These are phyloP conservation scores for Didymella segeticola DNA, from an alignment of 2,329 filamentous ascomycete genomes.

Conservation along the genomic window DNA sequence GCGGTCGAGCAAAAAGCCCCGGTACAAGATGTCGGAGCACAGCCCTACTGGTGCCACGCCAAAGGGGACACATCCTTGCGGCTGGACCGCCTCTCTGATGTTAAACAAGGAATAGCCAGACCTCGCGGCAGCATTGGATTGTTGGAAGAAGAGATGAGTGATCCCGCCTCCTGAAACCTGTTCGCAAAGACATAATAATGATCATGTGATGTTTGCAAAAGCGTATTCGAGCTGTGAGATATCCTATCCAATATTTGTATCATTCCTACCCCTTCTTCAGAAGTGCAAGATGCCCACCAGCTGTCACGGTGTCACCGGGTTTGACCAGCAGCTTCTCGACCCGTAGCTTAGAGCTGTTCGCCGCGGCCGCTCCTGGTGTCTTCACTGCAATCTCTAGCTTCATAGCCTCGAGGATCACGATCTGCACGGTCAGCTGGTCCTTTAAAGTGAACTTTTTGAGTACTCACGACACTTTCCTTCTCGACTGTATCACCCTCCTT, in stretches of 20 bases:
- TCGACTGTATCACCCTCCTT: constrained; percentile 47
- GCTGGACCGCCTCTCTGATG: too few species aligned
- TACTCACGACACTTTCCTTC: constrained; percentile 40
- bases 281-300: constrained; percentile 45
- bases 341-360: constrained; percentile 27
- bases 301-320: constrained; percentile 50
- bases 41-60: too few species aligned
- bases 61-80: too few species aligned
- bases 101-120: too few species aligned
- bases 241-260: too few species aligned
- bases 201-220: not conserved
- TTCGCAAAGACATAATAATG: too few species aligned
- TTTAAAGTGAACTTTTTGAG: not conserved
- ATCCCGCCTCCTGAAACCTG: too few species aligned
- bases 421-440: constrained; percentile 22
- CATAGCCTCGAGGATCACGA: constrained; percentile 56
- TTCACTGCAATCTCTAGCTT: constrained; percentile 57
- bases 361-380: constrained; percentile 36
- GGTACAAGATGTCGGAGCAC: too few species aligned
- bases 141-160: too few species aligned
- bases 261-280: constrained; percentile 8
- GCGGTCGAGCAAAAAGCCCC: too few species aligned
- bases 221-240: not conserved
- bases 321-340: constrained; percentile 53
- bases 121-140: too few species aligned